A percentile compares a stretch with the other conserved stretches of the same genome.
Conservation (phyloP, 2,329 filamentous ascomycete genomes). For the Coleophoma eucalyptorum region DNA sequence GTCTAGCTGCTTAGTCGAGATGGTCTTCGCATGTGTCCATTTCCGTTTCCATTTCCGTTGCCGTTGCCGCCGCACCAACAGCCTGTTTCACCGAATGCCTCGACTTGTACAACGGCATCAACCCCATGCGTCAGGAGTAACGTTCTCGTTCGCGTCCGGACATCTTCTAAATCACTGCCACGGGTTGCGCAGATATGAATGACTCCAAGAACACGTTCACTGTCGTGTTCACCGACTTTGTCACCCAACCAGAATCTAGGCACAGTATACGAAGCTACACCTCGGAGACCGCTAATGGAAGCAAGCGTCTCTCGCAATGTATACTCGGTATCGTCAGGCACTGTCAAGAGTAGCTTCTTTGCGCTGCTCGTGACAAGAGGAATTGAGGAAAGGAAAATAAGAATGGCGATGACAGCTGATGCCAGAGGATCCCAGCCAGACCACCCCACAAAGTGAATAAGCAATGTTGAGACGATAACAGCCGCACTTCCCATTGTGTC, state of each 20-base stretch:
- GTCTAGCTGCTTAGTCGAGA: no score
- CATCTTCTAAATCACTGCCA: conserved; percentile 74
- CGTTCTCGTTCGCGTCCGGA: conserved; percentile 69
- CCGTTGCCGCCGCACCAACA: conserved; percentile 52
- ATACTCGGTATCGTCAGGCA: conserved; percentile 85
- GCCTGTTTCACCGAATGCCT: conserved; percentile 70
- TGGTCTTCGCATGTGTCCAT: no score
- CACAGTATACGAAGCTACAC: conserved; percentile 80
- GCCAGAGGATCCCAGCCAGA: conserved; percentile 92
- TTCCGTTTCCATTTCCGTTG: no score
- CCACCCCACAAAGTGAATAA: conserved; percentile 88
- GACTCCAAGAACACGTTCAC: conserved; percentile 66
- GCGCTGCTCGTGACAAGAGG: conserved; percentile 85
- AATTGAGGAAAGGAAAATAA: conserved; percentile 90
- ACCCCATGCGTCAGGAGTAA: conserved; percentile 71
- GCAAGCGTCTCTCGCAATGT: conserved; percentile 80
- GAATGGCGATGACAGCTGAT: conserved; percentile 85
- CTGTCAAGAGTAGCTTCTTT: conserved; percentile 75
- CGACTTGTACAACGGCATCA: conserved; percentile 83
- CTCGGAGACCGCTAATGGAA: conserved; percentile 76
- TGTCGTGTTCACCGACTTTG: conserved; percentile 32
- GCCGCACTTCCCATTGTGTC: conserved; percentile 93
- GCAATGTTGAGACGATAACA: conserved; percentile 84
- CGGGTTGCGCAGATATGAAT: conserved; percentile 80
- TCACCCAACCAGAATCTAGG: conserved; percentile 95